These are phyloP conservation scores for Epichloe brachyelytri DNA, from an alignment of 2,329 filamentous ascomycete species.

Conservation along the genomic window DNA sequence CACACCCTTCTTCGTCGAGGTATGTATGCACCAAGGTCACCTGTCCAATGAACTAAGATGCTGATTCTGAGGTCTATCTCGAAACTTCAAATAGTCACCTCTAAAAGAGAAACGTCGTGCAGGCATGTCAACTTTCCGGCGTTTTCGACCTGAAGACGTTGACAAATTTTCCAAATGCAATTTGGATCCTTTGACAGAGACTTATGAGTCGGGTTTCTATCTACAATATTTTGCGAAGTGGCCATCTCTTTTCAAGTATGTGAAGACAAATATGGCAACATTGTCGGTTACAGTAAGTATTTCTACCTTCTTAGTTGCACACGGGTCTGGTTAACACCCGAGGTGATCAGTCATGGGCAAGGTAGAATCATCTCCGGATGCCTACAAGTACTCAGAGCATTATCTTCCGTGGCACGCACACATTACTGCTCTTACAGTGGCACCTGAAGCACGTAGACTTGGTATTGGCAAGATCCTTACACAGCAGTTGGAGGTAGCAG, in stretches of 20 bases:
- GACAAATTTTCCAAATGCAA: conserved; percentile 90
- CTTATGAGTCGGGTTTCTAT: conserved; percentile 92
- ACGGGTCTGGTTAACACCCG: conserved; percentile 13
- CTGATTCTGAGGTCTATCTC: background rate
- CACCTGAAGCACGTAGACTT: conserved; percentile 70
- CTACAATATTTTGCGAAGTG: conserved; percentile 91
- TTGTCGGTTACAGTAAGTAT: conserved; percentile 78
- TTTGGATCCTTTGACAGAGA: conserved; percentile 92
- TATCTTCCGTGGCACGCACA: conserved; percentile 99
- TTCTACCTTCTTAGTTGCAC: conserved; percentile 1
- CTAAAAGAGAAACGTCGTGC: background rate
- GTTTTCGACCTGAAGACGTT: conserved; percentile 73
- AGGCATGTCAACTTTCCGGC: conserved; percentile 69
- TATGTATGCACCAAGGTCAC: background rate
- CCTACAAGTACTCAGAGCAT: conserved; percentile 64
- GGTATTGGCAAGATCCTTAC: conserved; percentile 80
- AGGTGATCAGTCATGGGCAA: conserved; percentile 80
- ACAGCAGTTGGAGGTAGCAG: conserved; percentile 66
- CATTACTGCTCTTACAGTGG: conserved; percentile 89
- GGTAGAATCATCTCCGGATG: conserved; percentile 72
- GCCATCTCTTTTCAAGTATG: conserved; percentile 87
- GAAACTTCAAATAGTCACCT: background rate
- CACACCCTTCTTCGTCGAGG: background rate
- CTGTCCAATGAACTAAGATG: background rate
- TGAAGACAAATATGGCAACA: conserved; percentile 72